Base-by-base conservation (phyloP, 176 grass and related monocot species). In the Eremochloa ophiuroides region DNA sequence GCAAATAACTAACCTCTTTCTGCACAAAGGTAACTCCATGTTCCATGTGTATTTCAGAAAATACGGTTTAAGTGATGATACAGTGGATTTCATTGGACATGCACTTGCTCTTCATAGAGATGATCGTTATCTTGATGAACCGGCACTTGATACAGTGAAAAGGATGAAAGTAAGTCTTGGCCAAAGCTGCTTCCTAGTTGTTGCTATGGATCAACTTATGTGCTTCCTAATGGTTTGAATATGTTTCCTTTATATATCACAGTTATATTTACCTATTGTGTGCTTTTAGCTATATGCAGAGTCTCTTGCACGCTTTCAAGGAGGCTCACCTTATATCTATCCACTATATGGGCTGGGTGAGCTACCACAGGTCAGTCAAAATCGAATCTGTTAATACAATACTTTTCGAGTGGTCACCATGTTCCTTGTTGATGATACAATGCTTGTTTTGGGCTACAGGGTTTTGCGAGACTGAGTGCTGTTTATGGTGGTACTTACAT, bases 401-500 rank as follows among this genome's bases (percentile, higher is more conserved):
- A 71, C 34, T 58, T 78, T n/a, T 69, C 17, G 25, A 30, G 26
- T 25, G 14, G 16, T 31, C n/a, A 80, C 76, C 28, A 31, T 78
- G 62, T 62, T 80, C 69, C 35, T 74, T 63, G 6, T 7, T 69
- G 35, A 38, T 74, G 42, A 30, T 75, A 71, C 53, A 34, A 16
- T 69, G 30, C 26, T 83, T 77, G 69, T 68, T 25, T 51, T 79
- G 26, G 27, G 22, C 43, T 74, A 46, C 83, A 97, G 94, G 94
- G 85, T 86, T 97, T 97, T 92, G 94, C 91, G 38, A 89, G 94
- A 42, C 69, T 97, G 71, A 97, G 91, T 94, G 94, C 94, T 90
- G 94, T 94, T 86, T 97, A 97, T 90, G 94, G 94, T 77, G 94
- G 94, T 76, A 97, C 91, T 20, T 97, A 97, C 83, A 97, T 97